phyloP scores from a whole-genome alignment of 2,329 filamentous ascomycete species.

The Pseudopithomyces maydicus region DNA sequence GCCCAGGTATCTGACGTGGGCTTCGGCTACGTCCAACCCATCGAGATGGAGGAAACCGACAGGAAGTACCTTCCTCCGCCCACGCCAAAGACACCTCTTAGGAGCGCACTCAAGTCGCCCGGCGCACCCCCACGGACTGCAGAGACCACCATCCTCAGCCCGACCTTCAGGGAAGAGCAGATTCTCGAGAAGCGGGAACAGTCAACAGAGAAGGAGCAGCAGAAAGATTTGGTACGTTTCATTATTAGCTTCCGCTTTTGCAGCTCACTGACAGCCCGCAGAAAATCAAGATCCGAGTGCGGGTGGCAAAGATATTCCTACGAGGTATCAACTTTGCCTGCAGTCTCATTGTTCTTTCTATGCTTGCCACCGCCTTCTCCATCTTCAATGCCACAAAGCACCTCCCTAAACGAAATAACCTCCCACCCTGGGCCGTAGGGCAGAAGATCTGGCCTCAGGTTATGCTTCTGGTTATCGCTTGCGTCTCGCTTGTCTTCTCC shows the following conservation, averaged over 20 bases:
- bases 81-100: conserved; percentile 78
- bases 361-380: conserved; percentile 84
- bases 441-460: conserved; percentile 91
- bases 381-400: conserved; percentile 89
- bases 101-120: conserved; percentile 87
- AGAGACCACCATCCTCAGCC: conserved; percentile 79
- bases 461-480: conserved; percentile 77
- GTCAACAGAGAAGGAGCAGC: conserved; percentile 83
- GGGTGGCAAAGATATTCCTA: conserved; percentile 93
- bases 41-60: conserved; percentile 60
- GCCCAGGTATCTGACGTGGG: conserved; percentile 83
- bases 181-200: conserved; percentile 83
- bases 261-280: conserved; percentile 53
- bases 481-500: conserved; percentile 79
- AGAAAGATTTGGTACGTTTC: conserved; percentile 78
- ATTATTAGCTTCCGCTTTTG: background rate
- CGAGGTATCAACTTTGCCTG: conserved; percentile 96
- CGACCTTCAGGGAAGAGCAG: conserved; percentile 89
- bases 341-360: conserved; percentile 89
- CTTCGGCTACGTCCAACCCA: conserved; percentile 80
- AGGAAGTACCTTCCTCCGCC: conserved; percentile 56
- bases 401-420: conserved; percentile 75
- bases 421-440: conserved; percentile 81
- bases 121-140: conserved; percentile 74
- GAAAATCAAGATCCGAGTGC: conserved; percentile 91